Percentiles rank a stretch among this genome's conserved stretches.
Evolutionary conservation across 805 yeast genomes (phyloP).

Genomic region (Lachancea sp.): DNA sequence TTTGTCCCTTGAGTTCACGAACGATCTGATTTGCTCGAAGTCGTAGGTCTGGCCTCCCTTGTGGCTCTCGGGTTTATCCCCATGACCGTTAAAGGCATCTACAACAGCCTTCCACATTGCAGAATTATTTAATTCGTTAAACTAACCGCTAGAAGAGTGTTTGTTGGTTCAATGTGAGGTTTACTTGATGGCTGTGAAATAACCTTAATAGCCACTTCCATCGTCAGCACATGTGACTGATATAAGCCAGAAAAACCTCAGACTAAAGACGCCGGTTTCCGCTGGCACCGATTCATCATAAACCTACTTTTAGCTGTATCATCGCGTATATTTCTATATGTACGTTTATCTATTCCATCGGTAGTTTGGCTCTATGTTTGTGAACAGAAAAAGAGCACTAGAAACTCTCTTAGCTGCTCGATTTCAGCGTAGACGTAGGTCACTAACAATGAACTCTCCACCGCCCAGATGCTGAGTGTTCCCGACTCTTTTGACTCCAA

Average conservation of each 20-base stretch:
- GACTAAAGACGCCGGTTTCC: no score
- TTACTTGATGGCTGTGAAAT: no score
- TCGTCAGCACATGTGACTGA: no score
- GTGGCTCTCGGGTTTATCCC: slow-evolving; percentile 29
- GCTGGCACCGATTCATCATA: no score
- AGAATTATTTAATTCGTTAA: neutral
- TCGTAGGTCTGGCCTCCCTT: slow-evolving; percentile 47
- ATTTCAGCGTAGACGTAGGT: slow-evolving; percentile 38
- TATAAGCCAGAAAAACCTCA: no score
- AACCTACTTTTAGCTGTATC: no score
- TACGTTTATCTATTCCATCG: neutral
- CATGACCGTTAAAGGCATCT: slow-evolving; percentile 27
- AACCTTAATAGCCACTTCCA: no score
- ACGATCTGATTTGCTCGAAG: slow-evolving; percentile 37
- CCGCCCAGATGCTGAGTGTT: slow-evolving; percentile 62
- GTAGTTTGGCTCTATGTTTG: no score
- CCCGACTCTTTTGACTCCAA: slow-evolving; percentile 50
- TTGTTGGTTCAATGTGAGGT: no score
- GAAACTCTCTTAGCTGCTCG: no score
- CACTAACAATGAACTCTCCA: slow-evolving; percentile 44
- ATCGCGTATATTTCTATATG: neutral
- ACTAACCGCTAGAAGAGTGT: no score
- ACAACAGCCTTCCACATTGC: slow-evolving; percentile 22
- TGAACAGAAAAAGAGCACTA: no score
- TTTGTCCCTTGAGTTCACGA: slow-evolving; percentile 38